Conservation (phyloP, 345 rosid species). For the Eucalyptus curtisii region DNA sequence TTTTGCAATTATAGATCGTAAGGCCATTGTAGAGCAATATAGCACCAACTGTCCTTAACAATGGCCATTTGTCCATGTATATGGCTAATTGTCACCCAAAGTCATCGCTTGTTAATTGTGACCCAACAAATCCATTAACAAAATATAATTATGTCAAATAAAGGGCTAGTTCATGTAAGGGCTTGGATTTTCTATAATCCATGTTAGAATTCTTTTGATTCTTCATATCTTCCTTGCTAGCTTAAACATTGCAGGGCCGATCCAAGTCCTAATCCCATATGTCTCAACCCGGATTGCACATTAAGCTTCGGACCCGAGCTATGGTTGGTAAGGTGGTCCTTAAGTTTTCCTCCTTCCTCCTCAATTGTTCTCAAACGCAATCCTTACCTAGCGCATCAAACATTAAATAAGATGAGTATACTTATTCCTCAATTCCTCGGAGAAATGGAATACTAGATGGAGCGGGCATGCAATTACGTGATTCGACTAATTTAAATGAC, state of each 20-base stretch:
- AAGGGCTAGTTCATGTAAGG: not conserved
- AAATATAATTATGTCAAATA: not conserved
- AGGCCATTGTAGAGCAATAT: not conserved
- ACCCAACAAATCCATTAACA: fast-evolving
- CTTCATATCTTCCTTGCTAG: not conserved
- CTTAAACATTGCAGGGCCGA: not conserved
- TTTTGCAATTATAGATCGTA: not conserved
- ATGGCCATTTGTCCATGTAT: not conserved
- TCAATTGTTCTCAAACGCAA: not conserved
- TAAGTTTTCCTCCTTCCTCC: not conserved
- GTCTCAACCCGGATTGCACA: not conserved
- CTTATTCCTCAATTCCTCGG: not conserved
- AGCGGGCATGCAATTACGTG: not conserved
- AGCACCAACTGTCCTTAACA: not conserved
- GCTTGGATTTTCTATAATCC: not conserved
- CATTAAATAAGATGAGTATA: not conserved
- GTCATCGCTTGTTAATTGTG: not conserved
- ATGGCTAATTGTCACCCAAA: not conserved
- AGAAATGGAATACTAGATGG: fast-evolving
- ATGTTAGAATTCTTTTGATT: not conserved
- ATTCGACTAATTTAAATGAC: not conserved
- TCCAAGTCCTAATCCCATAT: fast-evolving
- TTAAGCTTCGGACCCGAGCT: not conserved
- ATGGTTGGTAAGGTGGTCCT: not conserved
- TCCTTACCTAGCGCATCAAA: not conserved